These are phyloP conservation scores for Buxus sempervirens DNA, from an alignment of 164 flowering plant species.

Conservation along the genomic window DNA sequence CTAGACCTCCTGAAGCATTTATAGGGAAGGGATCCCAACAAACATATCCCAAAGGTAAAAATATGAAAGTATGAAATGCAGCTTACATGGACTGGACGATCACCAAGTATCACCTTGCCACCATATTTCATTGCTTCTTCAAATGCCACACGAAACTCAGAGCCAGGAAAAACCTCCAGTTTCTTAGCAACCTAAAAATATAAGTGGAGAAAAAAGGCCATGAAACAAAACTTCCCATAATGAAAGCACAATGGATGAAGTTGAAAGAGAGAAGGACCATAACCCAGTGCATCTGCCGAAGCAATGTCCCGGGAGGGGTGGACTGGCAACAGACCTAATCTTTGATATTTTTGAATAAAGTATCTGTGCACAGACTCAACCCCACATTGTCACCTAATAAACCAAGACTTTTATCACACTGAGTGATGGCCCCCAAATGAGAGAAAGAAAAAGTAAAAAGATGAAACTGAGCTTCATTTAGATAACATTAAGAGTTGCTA, in stretches of 20 bases:
- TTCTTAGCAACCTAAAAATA: constrained; percentile 60
- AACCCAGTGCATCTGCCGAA: too few relatives aligned
- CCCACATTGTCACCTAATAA: too few relatives aligned
- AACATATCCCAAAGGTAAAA: too few relatives aligned
- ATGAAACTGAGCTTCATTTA: background rate
- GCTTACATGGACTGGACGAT: constrained; percentile 84
- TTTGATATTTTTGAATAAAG: too few relatives aligned
- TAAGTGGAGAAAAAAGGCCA: constrained; percentile 1
- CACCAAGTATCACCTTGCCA: constrained; percentile 92
- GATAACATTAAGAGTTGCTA: too few relatives aligned
- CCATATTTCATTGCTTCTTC: constrained; percentile 91
- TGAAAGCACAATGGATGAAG: background rate
- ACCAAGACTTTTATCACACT: too few relatives aligned
- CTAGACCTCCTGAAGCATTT: too few relatives aligned
- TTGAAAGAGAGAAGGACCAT: background rate
- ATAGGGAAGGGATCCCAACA: too few relatives aligned
- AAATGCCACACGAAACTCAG: constrained; percentile 92
- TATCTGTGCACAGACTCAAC: too few relatives aligned
- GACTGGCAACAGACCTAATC: too few relatives aligned
- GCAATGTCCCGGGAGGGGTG: too few relatives aligned
- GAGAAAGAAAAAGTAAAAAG: constrained; percentile 6
- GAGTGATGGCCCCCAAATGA: too few relatives aligned
- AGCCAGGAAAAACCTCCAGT: constrained; percentile 92
- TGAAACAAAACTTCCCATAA: background rate
- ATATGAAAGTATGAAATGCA: background rate